These are phyloP conservation scores for Prosopis cineraria DNA, from an alignment of 306 rosid species.

Conservation along the genomic window DNA sequence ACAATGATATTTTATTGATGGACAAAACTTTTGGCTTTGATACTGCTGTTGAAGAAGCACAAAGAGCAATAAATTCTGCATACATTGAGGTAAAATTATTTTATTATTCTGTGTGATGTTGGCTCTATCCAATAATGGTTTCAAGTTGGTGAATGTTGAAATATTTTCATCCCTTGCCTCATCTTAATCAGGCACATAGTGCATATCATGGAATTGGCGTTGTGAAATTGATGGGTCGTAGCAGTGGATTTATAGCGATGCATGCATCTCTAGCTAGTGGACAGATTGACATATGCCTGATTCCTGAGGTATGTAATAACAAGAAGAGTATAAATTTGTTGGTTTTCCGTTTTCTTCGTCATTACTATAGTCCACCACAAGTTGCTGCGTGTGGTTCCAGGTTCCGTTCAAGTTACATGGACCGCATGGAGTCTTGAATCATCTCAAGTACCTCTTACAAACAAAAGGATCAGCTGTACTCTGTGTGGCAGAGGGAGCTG, in stretches of 20 bases:
- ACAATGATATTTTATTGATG: constrained; percentile 95
- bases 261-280: constrained; percentile 96
- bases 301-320: constrained; percentile 80
- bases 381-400: constrained; percentile 45
- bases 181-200: constrained; percentile 82
- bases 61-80: constrained; percentile 96
- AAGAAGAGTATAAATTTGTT: not conserved
- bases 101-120: constrained; percentile 7
- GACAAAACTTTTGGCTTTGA: constrained; percentile 99
- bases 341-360: constrained; percentile 10
- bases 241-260: constrained; percentile 99
- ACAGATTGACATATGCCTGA: constrained; percentile 89
- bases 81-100: constrained; percentile 76
- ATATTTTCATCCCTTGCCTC: constrained; percentile 28
- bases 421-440: constrained; percentile 82
- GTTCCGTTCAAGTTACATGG: constrained; percentile 81
- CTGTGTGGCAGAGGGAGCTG: constrained; percentile 97
- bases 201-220: constrained; percentile 96
- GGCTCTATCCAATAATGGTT: constrained; percentile 12
- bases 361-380: constrained; percentile 29
- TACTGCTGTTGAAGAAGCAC: constrained; percentile 99
- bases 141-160: constrained; percentile 23
- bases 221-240: constrained; percentile 98
- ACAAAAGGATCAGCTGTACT: constrained; percentile 96
- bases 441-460: constrained; percentile 82